phyloP scores from a whole-genome alignment of 2,329 filamentous ascomycete species.

The Teratosphaeria viscida region DNA sequence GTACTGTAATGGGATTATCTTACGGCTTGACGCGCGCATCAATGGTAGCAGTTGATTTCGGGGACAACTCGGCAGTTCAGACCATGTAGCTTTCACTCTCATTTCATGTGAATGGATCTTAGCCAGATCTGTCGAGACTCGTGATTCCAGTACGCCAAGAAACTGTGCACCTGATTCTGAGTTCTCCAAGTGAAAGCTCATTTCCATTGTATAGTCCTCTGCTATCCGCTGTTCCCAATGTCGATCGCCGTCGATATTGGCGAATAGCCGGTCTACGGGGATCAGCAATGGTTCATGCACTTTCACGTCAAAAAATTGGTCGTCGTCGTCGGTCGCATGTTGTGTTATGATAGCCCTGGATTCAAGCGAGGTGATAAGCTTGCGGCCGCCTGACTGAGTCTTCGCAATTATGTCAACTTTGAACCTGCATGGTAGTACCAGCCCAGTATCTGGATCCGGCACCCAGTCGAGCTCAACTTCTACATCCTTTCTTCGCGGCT shows the following conservation, averaged over 20 bases:
- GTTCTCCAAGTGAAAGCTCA: constrained; percentile 21
- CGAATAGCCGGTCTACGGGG: constrained; percentile 12
- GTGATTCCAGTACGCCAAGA: constrained; percentile 15
- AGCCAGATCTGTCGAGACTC: constrained; percentile 2
- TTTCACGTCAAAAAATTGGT: constrained; percentile 12
- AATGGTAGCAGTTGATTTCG: constrained; percentile 10
- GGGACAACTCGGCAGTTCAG: constrained; percentile 21
- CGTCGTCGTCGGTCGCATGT: not conserved
- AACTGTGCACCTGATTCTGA: constrained; percentile 21
- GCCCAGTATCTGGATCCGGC: constrained; percentile 9
- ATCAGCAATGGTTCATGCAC: constrained; percentile 17
- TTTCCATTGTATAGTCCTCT: constrained; percentile 13
- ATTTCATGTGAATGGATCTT: constrained; percentile 8
- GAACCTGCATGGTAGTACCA: constrained; percentile 13
- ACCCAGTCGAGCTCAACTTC: constrained; percentile 11
- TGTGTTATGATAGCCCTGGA: constrained; percentile 8
- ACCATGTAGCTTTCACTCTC: constrained; percentile 19
- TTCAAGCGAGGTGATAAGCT: constrained; percentile 3
- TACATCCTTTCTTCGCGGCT: not conserved
- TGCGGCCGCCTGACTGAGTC: not conserved
- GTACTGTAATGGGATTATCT: constrained; percentile 11
- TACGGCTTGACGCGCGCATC: constrained; percentile 12
- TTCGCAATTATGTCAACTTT: constrained; percentile 8
- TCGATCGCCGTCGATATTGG: constrained; percentile 5
- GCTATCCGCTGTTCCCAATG: constrained; percentile 14